A percentile compares a stretch with the other conserved stretches of the same genome.
These are phyloP conservation scores for Solanum aculeatissimum DNA, from an alignment of 305 asterid species.

Conservation along the genomic window DNA sequence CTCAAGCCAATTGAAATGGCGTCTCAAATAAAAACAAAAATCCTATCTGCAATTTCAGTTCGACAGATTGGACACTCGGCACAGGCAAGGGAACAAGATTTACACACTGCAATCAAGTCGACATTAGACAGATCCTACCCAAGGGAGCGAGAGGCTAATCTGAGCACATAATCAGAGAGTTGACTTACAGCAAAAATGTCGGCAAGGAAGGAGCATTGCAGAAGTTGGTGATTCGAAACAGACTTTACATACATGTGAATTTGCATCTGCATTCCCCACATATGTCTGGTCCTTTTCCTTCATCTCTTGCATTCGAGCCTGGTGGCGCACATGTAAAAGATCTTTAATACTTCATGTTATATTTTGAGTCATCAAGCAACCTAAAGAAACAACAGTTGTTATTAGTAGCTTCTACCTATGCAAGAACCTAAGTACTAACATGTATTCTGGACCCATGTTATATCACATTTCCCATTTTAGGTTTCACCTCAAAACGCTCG, in stretches of 20 bases:
- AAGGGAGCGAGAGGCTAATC: not conserved
- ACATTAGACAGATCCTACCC: not conserved
- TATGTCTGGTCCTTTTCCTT: constrained; percentile 74
- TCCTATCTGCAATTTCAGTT: constrained; percentile 76
- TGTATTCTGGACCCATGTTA: not conserved
- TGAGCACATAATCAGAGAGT: not conserved
- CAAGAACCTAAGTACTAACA: not conserved
- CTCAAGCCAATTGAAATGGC: constrained; percentile 11
- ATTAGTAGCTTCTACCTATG: not conserved
- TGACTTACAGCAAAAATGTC: constrained; percentile 91
- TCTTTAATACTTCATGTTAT: not conserved
- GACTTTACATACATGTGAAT: constrained; percentile 85
- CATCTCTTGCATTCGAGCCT: constrained; percentile 98
- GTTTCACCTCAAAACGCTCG: not conserved
- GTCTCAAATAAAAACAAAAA: constrained; percentile 70
- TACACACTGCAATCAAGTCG: constrained; percentile 63
- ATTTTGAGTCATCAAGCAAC: not conserved
- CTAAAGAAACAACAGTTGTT: not conserved
- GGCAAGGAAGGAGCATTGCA: constrained; percentile 97
- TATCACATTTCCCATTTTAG: not conserved
- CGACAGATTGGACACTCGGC: constrained; percentile 93
- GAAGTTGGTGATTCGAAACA: constrained; percentile 90
- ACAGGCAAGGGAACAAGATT: constrained; percentile 93
- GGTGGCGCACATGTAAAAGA: constrained; percentile 3
- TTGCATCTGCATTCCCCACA: constrained; percentile 64